Evolutionary conservation across 306 rosid species (phyloP).

Genomic region (Hippophae gyantsensis): DNA sequence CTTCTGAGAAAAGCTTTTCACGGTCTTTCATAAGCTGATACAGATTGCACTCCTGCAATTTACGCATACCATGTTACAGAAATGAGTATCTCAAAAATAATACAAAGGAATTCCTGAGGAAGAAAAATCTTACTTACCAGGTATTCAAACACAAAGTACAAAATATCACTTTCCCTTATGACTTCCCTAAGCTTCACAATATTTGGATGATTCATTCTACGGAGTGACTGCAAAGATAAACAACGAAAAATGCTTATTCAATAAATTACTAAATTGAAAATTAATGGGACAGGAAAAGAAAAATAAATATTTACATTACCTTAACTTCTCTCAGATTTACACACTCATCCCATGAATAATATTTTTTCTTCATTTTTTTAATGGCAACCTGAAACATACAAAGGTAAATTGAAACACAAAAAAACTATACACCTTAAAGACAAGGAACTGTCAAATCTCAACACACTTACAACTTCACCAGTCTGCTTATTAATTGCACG

Average conservation of each 20-base stretch:
- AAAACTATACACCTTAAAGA: neutral
- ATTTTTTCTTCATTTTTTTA: constrained; percentile 93
- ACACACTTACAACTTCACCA: constrained; percentile 85
- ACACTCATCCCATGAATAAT: constrained; percentile 96
- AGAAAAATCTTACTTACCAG: constrained; percentile 49
- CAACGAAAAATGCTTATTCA: neutral
- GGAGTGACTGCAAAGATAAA: constrained; percentile 50
- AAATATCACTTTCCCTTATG: constrained; percentile 73
- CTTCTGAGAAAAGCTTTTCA: constrained; percentile 70
- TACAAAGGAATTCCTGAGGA: neutral
- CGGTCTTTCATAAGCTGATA: constrained; percentile 92
- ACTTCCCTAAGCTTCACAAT: constrained; percentile 96
- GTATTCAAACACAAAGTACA: constrained; percentile 90
- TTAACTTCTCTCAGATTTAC: constrained; percentile 91
- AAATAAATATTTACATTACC: constrained; percentile 31
- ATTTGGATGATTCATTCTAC: constrained; percentile 85
- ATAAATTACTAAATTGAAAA: neutral
- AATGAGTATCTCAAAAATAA: neutral
- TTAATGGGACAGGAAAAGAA: neutral
- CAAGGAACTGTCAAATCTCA: neutral
- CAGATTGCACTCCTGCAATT: constrained; percentile 68
- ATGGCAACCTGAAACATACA: constrained; percentile 68
- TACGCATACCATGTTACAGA: neutral
- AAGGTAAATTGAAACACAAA: constrained; percentile 4
- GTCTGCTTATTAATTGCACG: constrained; percentile 81